Base-by-base conservation (phyloP, 768 basidiomycete species). In the Lyophyllum shimeji region DNA sequence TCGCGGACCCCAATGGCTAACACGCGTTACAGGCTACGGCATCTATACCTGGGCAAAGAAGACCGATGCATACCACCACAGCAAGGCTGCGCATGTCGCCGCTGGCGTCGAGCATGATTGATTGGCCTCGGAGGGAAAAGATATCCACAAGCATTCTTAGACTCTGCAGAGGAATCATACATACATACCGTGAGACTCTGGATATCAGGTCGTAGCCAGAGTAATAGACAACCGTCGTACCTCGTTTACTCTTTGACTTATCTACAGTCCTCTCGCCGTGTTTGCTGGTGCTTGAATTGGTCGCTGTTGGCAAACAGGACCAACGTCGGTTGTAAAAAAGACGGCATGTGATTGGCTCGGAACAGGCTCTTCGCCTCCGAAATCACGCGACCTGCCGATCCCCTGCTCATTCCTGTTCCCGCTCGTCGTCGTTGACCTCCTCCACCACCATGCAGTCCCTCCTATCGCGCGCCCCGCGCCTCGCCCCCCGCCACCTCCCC, bases 31-130 rank as follows among this genome's bases (percentile, higher is more conserved):
- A 95, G 93, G 89, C 51, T 93, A 92, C 64, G 82, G 79, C 21
- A 80, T 84, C 31, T 95, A 94, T 71, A 69, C 82, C 6, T 95
- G 90, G 90, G 91, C 86, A 23, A 90, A 87, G 69, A 75, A 71
- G 54, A 82, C 80, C 67, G 82, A 89, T 56, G 73, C 72, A 33
- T 89, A 76, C 76, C 76, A 83, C 65, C 87, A 90, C 69, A 89
- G 86, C 79, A 93, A 93, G 74, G 90, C 83, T n/a, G 34, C 11
- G 15, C 34, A 37, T 17, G 15, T 37, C 34, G 34, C 34, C 34
- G 34, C 34, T 37, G 34, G 34, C 6, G 34, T 3, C 34, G 11
- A 13, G 11, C 34, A 37, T 12, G 31, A 33, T 12, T 37, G 15
- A 37, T 12, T 17, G 8, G 34, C 34, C 34, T 8, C 11, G 34